Percentiles rank a stretch among this genome's conserved stretches.
Conservation (phyloP, 208 protist species). For the Crithidia mellificae region DNA sequence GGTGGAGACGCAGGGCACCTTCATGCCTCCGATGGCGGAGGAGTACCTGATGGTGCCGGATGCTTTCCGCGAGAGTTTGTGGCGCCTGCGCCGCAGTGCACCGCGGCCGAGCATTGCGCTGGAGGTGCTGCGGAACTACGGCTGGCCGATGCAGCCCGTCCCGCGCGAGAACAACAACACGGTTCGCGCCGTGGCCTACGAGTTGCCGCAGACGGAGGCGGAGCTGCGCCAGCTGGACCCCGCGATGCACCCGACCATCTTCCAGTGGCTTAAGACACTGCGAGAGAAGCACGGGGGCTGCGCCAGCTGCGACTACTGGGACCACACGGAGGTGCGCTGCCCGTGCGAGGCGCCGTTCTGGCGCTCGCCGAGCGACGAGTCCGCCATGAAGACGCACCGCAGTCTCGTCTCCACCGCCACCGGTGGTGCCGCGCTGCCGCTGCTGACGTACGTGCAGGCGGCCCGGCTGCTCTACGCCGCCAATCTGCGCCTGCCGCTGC, state of each 20-base stretch:
- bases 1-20: conserved; percentile 59
- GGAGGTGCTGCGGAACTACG: conserved; percentile 73
- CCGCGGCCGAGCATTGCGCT: conserved; percentile 67
- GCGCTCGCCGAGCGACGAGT: conserved; percentile 40
- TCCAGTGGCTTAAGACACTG: conserved; percentile 60
- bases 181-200: conserved; percentile 34
- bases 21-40: conserved; percentile 40
- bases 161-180: conserved; percentile 41
- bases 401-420: conserved; percentile 18
- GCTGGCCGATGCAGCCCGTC: conserved; percentile 28
- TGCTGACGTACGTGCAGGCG: conserved; percentile 59
- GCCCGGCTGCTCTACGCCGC: conserved; percentile 64
- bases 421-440: conserved; percentile 22
- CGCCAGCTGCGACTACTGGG: conserved; percentile 74
- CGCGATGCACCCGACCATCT: conserved; percentile 71
- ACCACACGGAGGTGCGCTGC: conserved; percentile 62
- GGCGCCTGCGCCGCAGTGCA: conserved; percentile 61
- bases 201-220: conserved; percentile 45
- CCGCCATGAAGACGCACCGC: conserved; percentile 27
- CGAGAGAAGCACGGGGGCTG: conserved; percentile 66
- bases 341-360: conserved; percentile 78
- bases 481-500: conserved; percentile 63
- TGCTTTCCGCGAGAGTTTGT: conserved; percentile 76
- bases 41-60: conserved; percentile 58
- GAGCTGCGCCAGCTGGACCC: conserved; percentile 60